A percentile compares a stretch with the other conserved stretches of the same genome.
Evolutionary conservation across 2,329 filamentous ascomycete genomes (phyloP).

Genomic region (Colletotrichum gigasporum): DNA sequence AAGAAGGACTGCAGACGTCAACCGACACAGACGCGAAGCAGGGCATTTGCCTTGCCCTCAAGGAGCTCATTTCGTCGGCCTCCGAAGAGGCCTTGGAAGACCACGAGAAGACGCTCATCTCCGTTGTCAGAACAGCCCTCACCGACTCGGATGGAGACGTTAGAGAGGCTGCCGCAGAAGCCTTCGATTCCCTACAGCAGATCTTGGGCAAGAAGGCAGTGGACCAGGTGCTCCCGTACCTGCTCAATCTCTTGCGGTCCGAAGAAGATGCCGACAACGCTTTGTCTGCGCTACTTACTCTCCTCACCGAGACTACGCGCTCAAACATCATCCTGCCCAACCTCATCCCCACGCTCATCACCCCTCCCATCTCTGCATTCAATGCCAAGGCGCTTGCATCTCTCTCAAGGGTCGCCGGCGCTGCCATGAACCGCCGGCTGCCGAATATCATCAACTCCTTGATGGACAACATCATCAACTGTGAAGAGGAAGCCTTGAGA

Average conservation of each 20-base stretch:
- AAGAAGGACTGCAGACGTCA: conserved; percentile 88
- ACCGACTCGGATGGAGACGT: conserved; percentile 92
- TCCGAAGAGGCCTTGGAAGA: conserved; percentile 90
- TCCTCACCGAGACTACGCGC: conserved; percentile 91
- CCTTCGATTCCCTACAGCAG: conserved; percentile 94
- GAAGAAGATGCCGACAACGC: conserved; percentile 92
- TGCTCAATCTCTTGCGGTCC: conserved; percentile 87
- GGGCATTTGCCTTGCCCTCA: conserved; percentile 95
- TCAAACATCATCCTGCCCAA: conserved; percentile 98
- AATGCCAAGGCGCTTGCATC: conserved; percentile 95
- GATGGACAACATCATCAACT: conserved; percentile 89
- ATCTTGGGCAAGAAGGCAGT: conserved; percentile 94
- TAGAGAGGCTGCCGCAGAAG: conserved; percentile 93
- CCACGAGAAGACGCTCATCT: conserved; percentile 94
- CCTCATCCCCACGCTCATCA: conserved; percentile 91
- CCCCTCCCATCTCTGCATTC: conserved; percentile 90
- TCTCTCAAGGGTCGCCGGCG: conserved; percentile 87
- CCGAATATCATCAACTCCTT: conserved; percentile 92
- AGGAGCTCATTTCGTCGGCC: conserved; percentile 91
- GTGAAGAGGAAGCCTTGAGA: conserved; percentile 77
- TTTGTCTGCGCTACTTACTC: conserved; percentile 88
- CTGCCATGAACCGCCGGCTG: conserved; percentile 89
- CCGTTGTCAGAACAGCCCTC: conserved; percentile 90
- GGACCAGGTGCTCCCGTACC: conserved; percentile 92
- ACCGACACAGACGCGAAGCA: conserved; percentile 94